Evolutionary conservation across 495 filamentous ascomycete species (phyloP), one percentile per base, ranked within the genome.

Genomic region (Penicillium diatomitis): DNA sequence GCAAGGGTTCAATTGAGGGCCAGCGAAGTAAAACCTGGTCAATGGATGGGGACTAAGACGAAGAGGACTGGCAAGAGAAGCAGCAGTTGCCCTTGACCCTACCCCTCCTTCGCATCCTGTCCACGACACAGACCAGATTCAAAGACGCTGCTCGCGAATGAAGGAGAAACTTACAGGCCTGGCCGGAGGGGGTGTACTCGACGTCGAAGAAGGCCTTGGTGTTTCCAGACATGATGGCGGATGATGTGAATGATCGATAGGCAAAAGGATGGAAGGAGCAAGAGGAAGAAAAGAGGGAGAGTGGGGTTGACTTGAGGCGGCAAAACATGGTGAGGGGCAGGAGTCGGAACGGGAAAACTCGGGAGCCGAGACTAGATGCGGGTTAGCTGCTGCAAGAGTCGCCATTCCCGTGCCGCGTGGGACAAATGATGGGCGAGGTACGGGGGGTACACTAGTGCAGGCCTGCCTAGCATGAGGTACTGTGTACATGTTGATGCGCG

Each of bases 181-280:
- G 58, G 44, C 73, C 74, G 38, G 65, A 63, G 52, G 81, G 85
- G 55, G 74, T 61, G 49, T 77, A 76, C 71, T 75, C 70, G 40
- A 85, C 56, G 50, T 84, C 81, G 71, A 87, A 87, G 68, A 69
- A 87, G 52, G 67, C 74, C 66, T 84, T 76, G 69, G 80, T 73
- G 52, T 68, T 57, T 39, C 10, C 37, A 46, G 74, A 64, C 86
- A 88, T 88, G 64, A 67, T 76, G 65, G 76, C 66, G 58, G 79
- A 58, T 53, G 83, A 77, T 62, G 82, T 76, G 68, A 87, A 88
- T 55, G 69, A 70, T 65, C 80, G 73, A 47, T 67, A 62, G 60
- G 72, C 66, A 53, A 64, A 47, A 41, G 60, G 60, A 44, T 63
- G 62, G 54, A 70, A 68, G 60, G 67, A 60, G 54, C 67, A 71